Conservation (phyloP, 768 basidiomycete genomes). For the Fibroporia radiculosa region DNA sequence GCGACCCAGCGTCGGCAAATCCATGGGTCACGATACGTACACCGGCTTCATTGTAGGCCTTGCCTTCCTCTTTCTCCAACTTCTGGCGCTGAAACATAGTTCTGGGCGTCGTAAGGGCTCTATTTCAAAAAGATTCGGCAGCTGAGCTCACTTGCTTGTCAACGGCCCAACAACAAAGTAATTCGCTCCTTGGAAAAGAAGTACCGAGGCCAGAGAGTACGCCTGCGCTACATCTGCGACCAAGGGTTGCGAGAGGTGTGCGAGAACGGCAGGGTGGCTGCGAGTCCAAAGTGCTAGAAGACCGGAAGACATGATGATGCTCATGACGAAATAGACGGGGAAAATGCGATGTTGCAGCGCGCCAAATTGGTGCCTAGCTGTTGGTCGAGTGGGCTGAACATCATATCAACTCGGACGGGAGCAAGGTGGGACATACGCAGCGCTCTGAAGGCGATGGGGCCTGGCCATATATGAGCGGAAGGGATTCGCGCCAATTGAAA, state of each 20-base stretch:
- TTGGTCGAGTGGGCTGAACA: neutral
- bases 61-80: slow-evolving; percentile 69
- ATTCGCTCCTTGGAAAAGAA: slow-evolving; percentile 49
- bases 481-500: neutral
- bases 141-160: slow-evolving; percentile 51
- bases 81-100: slow-evolving; percentile 71
- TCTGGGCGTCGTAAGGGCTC: slow-evolving; percentile 26
- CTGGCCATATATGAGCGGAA: slow-evolving; percentile 25
- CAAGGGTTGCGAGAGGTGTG: slow-evolving; percentile 37
- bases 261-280: slow-evolving; percentile 48
- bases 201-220: slow-evolving; percentile 43
- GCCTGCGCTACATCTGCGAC: slow-evolving; percentile 59
- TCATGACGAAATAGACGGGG: slow-evolving; percentile 65
- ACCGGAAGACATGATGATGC: slow-evolving; percentile 43
- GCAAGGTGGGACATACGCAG: slow-evolving; percentile 38
- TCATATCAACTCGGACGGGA: neutral
- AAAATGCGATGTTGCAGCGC: slow-evolving; percentile 67
- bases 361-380: slow-evolving; percentile 67
- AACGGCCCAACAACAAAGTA: slow-evolving; percentile 64
- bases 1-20: too few relatives aligned
- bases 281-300: slow-evolving; percentile 53
- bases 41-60: slow-evolving; percentile 52
- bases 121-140: neutral
- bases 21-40: slow-evolving; percentile 48
- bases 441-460: slow-evolving; percentile 51